Base-by-base conservation (phyloP, 73 alveolate genomes). In the Blepharisma stoltei region DNA sequence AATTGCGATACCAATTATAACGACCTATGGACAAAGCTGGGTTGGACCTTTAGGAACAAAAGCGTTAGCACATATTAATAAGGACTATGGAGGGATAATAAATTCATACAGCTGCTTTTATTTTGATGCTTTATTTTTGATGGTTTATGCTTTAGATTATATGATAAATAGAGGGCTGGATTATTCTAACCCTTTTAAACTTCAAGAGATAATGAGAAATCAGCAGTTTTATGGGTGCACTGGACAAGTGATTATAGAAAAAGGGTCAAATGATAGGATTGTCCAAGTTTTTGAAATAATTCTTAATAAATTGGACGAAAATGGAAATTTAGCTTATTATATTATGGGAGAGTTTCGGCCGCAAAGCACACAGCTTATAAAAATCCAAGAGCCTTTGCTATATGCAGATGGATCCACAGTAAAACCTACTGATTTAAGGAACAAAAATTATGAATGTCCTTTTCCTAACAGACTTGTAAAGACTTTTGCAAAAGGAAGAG, bases 361-460 rank as follows among this genome's bases (percentile, higher is more conserved):
- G 0, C 25, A 7, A n/a, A 38, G 11, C 20, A 25, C 43, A 14
- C 27, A 14, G 2, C 14, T 7, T 3, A 1, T 14, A 9, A 25
- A 69, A 37, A 9, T 53, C 27, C 20, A 44, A 14, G n/a, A 44
- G 1, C 79, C 20, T 9, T 7, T 69, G n/a, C 60, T 1, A 53
- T 69, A 9, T 25, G 14, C 11, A 18, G 38, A n/a, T 7, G 79
- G 79, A 69, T 9, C 20, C n/a, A n/a, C 14, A 37, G 38, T 7
- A n/a, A 14, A n/a, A 4, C 79, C 79, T 44, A n/a, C 11, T 69
- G 79, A 69, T 80, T 3, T n/a, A 11, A 9, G 65, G 55, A 14
- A 23, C 5, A 46, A 1, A 1, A 25, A n/a, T 44, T 69, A 18
- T 69, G 80, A 69, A 9, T 69, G 79, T 44, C 79, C 79, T 69